Conservation (phyloP, 495 filamentous ascomycete genomes). For the Hypoxylon crocopeplum region DNA sequence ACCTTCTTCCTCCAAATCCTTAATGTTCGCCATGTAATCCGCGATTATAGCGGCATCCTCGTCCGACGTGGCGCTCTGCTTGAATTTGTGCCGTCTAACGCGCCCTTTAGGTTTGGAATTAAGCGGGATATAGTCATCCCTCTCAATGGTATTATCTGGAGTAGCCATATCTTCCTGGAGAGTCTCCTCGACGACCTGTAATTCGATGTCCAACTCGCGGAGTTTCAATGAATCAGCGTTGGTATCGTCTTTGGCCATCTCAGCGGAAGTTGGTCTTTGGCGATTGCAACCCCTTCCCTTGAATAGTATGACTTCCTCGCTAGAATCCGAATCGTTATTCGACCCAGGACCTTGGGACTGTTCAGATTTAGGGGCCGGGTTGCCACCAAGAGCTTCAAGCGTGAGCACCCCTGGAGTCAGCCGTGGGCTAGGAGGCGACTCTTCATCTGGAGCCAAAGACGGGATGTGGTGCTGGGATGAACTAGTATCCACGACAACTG, state of each 20-base stretch:
- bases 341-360: constrained; percentile 31
- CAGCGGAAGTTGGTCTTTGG: neutral
- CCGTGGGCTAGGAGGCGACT: neutral
- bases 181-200: constrained; percentile 17
- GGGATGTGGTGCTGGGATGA: too few relatives aligned
- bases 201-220: constrained; percentile 13
- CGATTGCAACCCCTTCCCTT: constrained; percentile 53
- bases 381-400: neutral
- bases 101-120: constrained; percentile 5
- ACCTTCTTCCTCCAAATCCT: constrained; percentile 47
- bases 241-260: neutral
- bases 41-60: constrained; percentile 65
- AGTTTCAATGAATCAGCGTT: constrained; percentile 24
- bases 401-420: neutral
- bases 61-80: constrained; percentile 18
- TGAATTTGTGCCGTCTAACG: constrained; percentile 1
- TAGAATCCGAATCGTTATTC: constrained; percentile 59
- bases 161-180: constrained; percentile 1
- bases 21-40: constrained; percentile 82
- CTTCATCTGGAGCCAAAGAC: neutral
- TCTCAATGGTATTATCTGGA: neutral
- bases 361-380: neutral
- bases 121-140: constrained; percentile 26
- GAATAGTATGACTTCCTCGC: constrained; percentile 73
- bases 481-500: neutral